A percentile compares a stretch with the other conserved stretches of the same genome.
Conservation (phyloP, 1,139 yeast species). For the Trichomonascaceae sp. region DNA sequence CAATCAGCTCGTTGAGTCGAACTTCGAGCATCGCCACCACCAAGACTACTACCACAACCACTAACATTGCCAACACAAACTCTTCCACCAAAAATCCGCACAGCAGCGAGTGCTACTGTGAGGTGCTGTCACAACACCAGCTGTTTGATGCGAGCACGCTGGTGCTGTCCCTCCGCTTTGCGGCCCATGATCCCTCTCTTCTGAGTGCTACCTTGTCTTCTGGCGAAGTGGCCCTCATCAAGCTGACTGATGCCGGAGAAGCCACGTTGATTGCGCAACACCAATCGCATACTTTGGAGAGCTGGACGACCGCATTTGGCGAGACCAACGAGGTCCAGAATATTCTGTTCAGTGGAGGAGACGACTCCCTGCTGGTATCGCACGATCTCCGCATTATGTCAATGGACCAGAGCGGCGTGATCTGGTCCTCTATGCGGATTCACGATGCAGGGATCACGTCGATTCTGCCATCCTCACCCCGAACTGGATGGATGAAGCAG, state of each 20-base stretch:
- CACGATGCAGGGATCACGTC: conserved; percentile 89
- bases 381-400: conserved; percentile 48
- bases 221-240: conserved; percentile 21
- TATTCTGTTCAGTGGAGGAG: conserved; percentile 81
- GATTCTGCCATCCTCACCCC: conserved; percentile 32
- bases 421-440: conserved; percentile 47
- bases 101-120: too few species aligned
- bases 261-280: conserved; percentile 8
- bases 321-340: conserved; percentile 33
- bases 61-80: too few species aligned
- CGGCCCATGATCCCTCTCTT: conserved; percentile 9
- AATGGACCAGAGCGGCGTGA: conserved; percentile 15
- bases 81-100: too few species aligned
- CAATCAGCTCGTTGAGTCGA: too few species aligned
- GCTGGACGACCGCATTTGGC: conserved; percentile 83
- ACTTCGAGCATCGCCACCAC: too few species aligned
- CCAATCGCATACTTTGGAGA: conserved; percentile 52
- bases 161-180: conserved; percentile 54
- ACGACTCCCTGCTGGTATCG: conserved; percentile 64
- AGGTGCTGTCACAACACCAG: too few species aligned
- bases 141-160: conserved; percentile 36
- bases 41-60: too few species aligned
- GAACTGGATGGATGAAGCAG: conserved; percentile 27
- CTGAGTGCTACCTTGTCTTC: conserved; percentile 24
- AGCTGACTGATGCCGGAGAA: conserved; percentile 7